phyloP scores from a whole-genome alignment of 2,329 filamentous ascomycete species.

The Curvularia sp. region DNA sequence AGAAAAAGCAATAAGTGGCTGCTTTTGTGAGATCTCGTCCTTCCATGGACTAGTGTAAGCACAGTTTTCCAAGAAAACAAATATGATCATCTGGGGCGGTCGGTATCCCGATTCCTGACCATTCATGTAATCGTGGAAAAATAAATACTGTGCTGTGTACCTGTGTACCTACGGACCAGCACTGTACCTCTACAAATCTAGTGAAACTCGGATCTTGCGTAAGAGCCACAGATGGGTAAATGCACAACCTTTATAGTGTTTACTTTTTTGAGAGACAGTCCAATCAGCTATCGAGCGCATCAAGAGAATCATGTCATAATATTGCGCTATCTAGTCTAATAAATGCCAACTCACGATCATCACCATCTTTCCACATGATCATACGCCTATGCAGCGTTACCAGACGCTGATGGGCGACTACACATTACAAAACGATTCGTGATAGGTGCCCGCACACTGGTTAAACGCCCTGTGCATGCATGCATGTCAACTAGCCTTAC shows the following conservation, averaged over 20 bases:
- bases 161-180: not conserved
- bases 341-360: conserved; percentile 7
- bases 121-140: not conserved
- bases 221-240: not conserved
- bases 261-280: not conserved
- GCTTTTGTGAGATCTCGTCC: not conserved
- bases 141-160: not conserved
- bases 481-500: not conserved
- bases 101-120: not conserved
- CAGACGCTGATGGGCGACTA: not conserved
- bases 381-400: not conserved
- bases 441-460: conserved; percentile 3
- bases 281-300: conserved; percentile 2
- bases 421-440: not conserved
- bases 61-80: not conserved
- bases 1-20: conserved; percentile 1
- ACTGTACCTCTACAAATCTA: not conserved
- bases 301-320: not conserved
- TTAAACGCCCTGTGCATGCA: not conserved
- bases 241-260: not conserved
- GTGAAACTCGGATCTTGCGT: not conserved
- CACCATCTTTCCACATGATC: conserved; percentile 5
- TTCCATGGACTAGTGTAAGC: not conserved
- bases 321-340: not conserved
- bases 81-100: not conserved